These are phyloP conservation scores for Boletus rubroflammeus DNA, from an alignment of 768 basidiomycete species.

Conservation along the genomic window DNA sequence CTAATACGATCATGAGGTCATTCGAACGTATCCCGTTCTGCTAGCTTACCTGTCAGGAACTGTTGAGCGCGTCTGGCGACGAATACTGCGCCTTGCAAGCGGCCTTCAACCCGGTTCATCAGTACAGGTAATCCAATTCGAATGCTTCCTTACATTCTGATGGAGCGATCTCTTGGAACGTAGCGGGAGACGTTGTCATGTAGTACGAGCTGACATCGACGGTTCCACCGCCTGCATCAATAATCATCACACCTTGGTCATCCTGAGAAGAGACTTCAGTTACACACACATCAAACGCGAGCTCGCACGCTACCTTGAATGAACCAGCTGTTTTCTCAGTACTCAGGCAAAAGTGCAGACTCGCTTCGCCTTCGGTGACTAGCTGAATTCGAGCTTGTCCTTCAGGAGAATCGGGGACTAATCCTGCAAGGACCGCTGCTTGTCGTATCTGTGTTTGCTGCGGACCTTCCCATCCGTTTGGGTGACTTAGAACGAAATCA, in stretches of 20 bases:
- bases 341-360: conserved; percentile 45
- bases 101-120: conserved; percentile 35
- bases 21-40: background rate
- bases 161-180: conserved; percentile 48
- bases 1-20: conserved; percentile 25
- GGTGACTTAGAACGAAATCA: conserved; percentile 47
- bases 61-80: conserved; percentile 42
- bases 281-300: background rate
- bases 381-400: conserved; percentile 41
- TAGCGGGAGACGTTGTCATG: conserved; percentile 29
- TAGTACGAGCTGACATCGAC: conserved; percentile 57
- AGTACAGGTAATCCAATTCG: background rate
- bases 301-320: conserved; percentile 20
- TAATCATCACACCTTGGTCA: conserved; percentile 47
- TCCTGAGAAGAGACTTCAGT: conserved; percentile 27
- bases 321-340: conserved; percentile 32
- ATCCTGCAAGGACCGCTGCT: conserved; percentile 40
- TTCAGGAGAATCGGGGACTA: conserved; percentile 35
- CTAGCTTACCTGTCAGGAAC: conserved; percentile 37
- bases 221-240: conserved; percentile 64
- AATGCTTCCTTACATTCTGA: conserved; percentile 36
- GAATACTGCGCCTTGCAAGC: conserved; percentile 49
- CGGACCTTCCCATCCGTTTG: conserved; percentile 46
- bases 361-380: conserved; percentile 53
- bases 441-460: conserved; percentile 43